Conservation (phyloP, 139 green algal genomes). For the Yamagishiella unicocca region DNA sequence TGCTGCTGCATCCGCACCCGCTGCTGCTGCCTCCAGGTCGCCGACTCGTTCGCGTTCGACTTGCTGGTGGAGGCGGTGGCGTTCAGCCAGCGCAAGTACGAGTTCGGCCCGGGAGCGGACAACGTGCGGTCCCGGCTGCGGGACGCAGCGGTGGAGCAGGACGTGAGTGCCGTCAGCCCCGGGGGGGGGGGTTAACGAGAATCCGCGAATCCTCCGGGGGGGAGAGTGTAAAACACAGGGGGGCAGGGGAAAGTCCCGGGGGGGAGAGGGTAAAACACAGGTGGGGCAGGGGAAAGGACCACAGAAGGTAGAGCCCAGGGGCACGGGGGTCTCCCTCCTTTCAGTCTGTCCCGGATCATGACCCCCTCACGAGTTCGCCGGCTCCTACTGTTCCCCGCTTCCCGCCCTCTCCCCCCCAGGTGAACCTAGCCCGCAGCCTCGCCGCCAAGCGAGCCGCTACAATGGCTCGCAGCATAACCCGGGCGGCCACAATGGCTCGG, state of each 20-base stretch:
- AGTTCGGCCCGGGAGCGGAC: slow-evolving; percentile 24
- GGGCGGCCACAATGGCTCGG: neutral
- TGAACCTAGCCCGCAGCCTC: neutral
- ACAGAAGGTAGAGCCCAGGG: no score
- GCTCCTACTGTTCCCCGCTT: no score
- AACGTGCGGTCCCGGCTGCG: slow-evolving; percentile 41
- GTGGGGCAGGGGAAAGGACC: no score
- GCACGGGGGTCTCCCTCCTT: no score
- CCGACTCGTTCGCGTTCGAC: slow-evolving; percentile 55
- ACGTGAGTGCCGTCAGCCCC: slow-evolving; percentile 34
- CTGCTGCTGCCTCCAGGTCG: neutral
- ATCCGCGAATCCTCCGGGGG: no score
- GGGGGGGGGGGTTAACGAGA: no score
- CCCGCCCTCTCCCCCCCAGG: neutral
- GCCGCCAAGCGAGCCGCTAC: neutral
- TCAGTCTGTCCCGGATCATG: no score
- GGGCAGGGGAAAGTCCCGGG: neutral
- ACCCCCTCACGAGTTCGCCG: no score
- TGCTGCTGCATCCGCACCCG: neutral
- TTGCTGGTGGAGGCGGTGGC: slow-evolving; percentile 67
- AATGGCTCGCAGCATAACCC: neutral
- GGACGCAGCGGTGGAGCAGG: slow-evolving; percentile 24
- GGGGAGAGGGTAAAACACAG: no score
- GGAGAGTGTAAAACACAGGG: no score
- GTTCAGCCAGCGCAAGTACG: slow-evolving; percentile 48